phyloP scores from a whole-genome alignment of 805 yeast species.

The Wickerhamiella australiensis region DNA sequence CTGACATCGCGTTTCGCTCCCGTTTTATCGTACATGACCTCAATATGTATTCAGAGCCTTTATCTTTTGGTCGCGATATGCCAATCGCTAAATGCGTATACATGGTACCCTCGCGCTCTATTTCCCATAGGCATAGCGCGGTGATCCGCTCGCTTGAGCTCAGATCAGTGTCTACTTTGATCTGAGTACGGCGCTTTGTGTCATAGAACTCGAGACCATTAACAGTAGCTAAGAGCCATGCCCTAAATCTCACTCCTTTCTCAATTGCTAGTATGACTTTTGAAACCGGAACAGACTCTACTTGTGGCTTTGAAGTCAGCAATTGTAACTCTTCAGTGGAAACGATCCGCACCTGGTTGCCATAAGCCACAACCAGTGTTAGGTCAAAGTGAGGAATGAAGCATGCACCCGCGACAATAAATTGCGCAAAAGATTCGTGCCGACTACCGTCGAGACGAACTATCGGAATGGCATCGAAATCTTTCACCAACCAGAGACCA shows the following conservation, averaged over 20 bases:
- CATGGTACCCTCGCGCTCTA: neutral
- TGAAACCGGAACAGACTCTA: neutral
- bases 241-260: neutral
- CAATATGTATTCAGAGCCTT: neutral
- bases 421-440: neutral
- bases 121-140: neutral
- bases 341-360: neutral
- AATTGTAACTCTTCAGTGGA: neutral
- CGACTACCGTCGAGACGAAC: neutral
- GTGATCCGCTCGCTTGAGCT: neutral
- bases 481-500: constrained; percentile 1
- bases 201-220: constrained; percentile 5
- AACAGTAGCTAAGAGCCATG: constrained; percentile 1
- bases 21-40: constrained; percentile 6
- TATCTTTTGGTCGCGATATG: neutral
- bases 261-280: neutral
- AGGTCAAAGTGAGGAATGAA: neutral
- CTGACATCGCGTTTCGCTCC: neutral
- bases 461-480: neutral
- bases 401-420: neutral
- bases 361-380: constrained; percentile 1
- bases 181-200: neutral
- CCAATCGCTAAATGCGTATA: constrained; percentile 2
- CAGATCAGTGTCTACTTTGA: neutral
- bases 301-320: neutral